Conservation (phyloP, 2,329 filamentous ascomycete genomes). For the Ustulina deusta region DNA sequence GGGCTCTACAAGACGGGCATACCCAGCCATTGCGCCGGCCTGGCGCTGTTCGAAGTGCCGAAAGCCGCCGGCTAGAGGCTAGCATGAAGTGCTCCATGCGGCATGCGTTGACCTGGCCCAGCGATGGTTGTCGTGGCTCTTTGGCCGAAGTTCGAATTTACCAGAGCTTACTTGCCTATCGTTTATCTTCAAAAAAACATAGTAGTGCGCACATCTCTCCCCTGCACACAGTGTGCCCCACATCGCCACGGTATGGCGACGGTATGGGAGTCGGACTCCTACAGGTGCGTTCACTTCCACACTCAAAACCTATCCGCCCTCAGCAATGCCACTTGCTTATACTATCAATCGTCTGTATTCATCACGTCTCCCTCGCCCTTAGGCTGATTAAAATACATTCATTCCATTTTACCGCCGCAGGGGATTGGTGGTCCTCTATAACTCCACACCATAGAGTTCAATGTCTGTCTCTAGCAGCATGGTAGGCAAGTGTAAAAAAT, state of each 20-base stretch:
- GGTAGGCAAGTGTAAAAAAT: slow-evolving; percentile 15
- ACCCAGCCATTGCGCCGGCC: slow-evolving; percentile 43
- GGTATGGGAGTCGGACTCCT: neutral
- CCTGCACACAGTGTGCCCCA: slow-evolving; percentile 1
- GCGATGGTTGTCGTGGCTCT: neutral
- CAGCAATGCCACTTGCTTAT: neutral
- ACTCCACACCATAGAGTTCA: neutral
- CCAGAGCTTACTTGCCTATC: neutral
- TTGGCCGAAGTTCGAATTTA: neutral
- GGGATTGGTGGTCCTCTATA: neutral
- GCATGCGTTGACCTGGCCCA: neutral
- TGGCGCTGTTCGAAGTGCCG: slow-evolving; percentile 28
- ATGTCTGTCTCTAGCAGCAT: slow-evolving; percentile 23
- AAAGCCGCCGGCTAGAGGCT: slow-evolving; percentile 39
- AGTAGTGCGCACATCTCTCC: neutral
- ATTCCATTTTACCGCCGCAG: neutral
- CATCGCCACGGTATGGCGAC: neutral
- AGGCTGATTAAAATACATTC: neutral
- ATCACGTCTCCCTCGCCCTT: neutral
- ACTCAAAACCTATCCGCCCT: neutral
- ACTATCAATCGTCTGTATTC: slow-evolving; percentile 17
- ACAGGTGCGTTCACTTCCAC: neutral
- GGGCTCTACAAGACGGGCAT: slow-evolving; percentile 45
- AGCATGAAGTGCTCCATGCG: slow-evolving; percentile 43
- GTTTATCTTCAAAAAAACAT: neutral